Evolutionary conservation across 2,329 filamentous ascomycete genomes (phyloP), one percentile per base, ranked within the genome.

Genomic region (Claviceps humidiphila): DNA sequence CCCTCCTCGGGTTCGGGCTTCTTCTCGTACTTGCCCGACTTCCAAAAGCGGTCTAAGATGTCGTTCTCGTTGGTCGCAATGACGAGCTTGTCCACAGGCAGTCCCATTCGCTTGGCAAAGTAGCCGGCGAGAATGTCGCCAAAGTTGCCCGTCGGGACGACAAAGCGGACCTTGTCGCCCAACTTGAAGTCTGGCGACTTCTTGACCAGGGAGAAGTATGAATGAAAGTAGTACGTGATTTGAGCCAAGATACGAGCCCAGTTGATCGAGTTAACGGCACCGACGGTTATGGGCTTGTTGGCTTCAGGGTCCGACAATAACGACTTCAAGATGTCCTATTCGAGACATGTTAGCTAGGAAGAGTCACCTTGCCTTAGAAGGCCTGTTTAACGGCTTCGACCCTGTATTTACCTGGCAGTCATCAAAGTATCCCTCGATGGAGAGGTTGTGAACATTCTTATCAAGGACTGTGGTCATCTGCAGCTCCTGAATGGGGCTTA

Each of bases 61-160:
- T 97, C 93, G 71, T 98, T 98, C 71, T 94, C 90, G 68, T 97
- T 97, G 50, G 91, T 97, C 0, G 91, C 89, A 53, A 96, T 85
- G 60, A 95, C 82, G 37, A 98, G 81, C 71, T 91, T 95, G 57
- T 93, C 85, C 3, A 84, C 75, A 3, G 90, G 90, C 3, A 97
- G 77, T 52, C 89, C 90, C 89, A 95, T 95, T 60, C 82, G 77
- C 60, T 85, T 84, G 20, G 91, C 90, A 63, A 97, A 96, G 72
- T 91, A 97, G 49, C 91, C 91, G 1, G 88, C 87, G 4, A 97
- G 76, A 58, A 98, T 89, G 65, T 97, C 89, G 56, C 93, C 89
- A 69, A 98, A 98, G 75, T 98, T 97, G 52, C 93, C 93, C 0
- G 90, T 94, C 2, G 93, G 93, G 0, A 95, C 89, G 8, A 95